A percentile compares a stretch with the other conserved stretches of the same genome.
phyloP scores from a whole-genome alignment of 345 rosid genomes.

The Mangifera indica region DNA sequence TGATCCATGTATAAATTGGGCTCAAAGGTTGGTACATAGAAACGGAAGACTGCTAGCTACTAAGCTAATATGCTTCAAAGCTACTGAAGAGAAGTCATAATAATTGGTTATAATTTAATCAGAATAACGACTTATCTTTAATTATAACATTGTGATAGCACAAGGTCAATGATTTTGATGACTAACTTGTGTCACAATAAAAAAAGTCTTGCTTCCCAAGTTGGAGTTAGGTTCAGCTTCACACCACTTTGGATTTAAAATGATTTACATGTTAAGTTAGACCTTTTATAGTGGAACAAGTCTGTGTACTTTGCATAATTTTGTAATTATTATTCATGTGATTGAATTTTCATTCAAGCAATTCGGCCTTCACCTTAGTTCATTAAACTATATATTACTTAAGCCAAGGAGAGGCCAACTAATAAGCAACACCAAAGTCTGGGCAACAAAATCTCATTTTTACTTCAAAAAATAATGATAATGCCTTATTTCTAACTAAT shows the following conservation, averaged over 20 bases:
- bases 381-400: no score
- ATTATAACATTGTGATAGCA: background rate
- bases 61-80: background rate
- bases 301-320: slow-evolving; percentile 3
- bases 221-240: slow-evolving; percentile 32
- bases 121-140: background rate
- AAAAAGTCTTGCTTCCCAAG: slow-evolving; percentile 28
- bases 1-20: no score
- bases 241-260: slow-evolving; percentile 13
- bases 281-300: slow-evolving; percentile 3
- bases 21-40: background rate
- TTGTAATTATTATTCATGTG: background rate
- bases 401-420: background rate
- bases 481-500: no score
- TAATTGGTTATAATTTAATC: background rate
- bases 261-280: background rate
- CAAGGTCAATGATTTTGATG: slow-evolving; percentile 11
- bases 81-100: background rate
- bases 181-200: slow-evolving; percentile 19
- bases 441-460: no score
- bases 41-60: background rate
- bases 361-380: background rate
- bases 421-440: no score
- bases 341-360: background rate
- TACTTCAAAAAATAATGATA: no score